These are phyloP conservation scores for Malassezia cuniculi DNA, from an alignment of 1,284 basidiomycete species.

Conservation along the genomic window DNA sequence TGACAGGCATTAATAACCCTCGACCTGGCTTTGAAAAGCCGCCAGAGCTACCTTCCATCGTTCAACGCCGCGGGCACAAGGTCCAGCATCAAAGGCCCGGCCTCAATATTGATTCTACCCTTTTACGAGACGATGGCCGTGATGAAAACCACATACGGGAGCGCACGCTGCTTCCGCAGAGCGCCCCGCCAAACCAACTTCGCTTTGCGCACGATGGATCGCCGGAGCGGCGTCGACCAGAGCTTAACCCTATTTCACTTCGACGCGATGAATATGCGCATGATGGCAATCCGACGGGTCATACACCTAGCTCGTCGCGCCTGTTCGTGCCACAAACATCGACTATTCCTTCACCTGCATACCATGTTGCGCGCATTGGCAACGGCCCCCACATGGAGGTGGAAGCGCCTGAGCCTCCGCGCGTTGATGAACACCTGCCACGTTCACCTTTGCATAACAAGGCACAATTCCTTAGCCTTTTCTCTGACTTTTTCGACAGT, in stretches of 20 bases:
- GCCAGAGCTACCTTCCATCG: too few species aligned
- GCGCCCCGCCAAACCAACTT: too few species aligned
- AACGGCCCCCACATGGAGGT: neutral
- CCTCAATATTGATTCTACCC: too few species aligned
- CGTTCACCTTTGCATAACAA: constrained; percentile 28
- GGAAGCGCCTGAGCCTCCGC: constrained; percentile 12
- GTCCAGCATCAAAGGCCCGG: too few species aligned
- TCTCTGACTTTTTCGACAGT: constrained; percentile 41
- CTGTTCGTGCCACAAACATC: constrained; percentile 28
- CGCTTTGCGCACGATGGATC: constrained; percentile 16
- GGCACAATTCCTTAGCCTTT: constrained; percentile 36
- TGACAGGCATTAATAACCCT: too few species aligned
- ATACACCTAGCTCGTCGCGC: constrained; percentile 16
- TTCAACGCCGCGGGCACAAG: too few species aligned
- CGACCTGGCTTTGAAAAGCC: too few species aligned
- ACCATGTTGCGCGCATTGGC: constrained; percentile 30
- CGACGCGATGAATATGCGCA: too few species aligned
- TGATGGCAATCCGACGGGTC: constrained; percentile 21
- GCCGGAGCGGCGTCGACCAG: constrained; percentile 20
- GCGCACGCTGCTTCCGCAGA: too few species aligned
- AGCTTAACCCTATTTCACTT: too few species aligned
- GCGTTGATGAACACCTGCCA: constrained; percentile 25
- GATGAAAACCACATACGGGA: too few species aligned
- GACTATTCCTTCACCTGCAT: constrained; percentile 37
- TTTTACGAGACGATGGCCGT: too few species aligned